Evolutionary conservation across 331 rosid genomes (phyloP).

Genomic region (Stylosanthes scabra): DNA sequence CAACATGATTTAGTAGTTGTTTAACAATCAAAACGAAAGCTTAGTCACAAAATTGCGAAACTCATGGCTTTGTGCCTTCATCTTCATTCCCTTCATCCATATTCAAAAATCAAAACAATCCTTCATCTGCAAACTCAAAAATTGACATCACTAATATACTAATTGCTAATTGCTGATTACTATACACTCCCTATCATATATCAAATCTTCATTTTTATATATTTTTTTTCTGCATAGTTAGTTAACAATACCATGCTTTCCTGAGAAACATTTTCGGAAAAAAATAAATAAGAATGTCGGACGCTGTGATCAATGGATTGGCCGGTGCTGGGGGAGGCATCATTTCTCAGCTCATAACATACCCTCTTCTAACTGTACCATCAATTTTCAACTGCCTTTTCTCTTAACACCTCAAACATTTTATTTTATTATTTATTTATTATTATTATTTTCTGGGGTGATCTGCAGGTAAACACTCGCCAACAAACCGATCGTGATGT

Average conservation of each 20-base stretch:
- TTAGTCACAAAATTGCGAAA: neutral
- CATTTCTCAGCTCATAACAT: constrained; percentile 96
- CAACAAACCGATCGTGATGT: constrained; percentile 94
- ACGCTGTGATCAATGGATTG: constrained; percentile 95
- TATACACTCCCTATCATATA: too few relatives aligned
- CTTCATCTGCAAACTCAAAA: too few relatives aligned
- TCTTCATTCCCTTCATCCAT: neutral
- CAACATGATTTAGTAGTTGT: constrained; percentile 11
- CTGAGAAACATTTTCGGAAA: constrained; percentile 14
- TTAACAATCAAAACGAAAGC: constrained; percentile 11
- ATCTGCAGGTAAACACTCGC: constrained; percentile 89
- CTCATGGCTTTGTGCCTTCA: neutral
- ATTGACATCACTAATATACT: neutral
- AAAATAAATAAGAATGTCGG: constrained; percentile 67
- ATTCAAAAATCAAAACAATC: neutral
- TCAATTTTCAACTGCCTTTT: neutral
- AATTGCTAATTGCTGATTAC: too few relatives aligned
- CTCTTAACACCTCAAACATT: neutral
- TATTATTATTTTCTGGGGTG: constrained; percentile 8
- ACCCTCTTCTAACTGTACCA: constrained; percentile 92
- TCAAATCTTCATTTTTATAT: too few relatives aligned
- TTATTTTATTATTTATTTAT: constrained; percentile 1
- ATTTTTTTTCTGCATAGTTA: neutral
- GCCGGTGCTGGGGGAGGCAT: constrained; percentile 99
- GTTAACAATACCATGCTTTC: constrained; percentile 22